Evolutionary conservation across 345 rosid species (phyloP), one percentile per base, ranked within the genome.

Genomic region (Salix viminalis): DNA sequence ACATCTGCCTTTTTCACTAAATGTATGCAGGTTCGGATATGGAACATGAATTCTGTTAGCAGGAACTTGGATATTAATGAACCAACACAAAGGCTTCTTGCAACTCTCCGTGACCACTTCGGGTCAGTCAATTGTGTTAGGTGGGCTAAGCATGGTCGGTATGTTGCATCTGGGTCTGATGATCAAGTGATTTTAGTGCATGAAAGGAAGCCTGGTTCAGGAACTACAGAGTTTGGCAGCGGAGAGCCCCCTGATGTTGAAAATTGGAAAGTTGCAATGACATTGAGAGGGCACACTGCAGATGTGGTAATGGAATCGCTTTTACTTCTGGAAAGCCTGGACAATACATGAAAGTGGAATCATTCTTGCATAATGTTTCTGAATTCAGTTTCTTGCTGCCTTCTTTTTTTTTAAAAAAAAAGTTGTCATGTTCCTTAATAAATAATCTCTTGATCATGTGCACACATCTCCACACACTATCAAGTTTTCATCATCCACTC

Each of bases 71-170:
- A 83, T 81, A 80, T 83, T 64, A 81, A 83, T 71, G 99, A 91
- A 75, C 77, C 91, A 56, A 81, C 84, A 39, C 89, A 88, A 75
- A 85, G 93, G 88, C 97, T 96, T 81, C 94, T 96, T 32, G 99
- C 99, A 68, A 96, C 96, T 65, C 91, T 94, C 39, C 97, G 97
- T 18, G 99, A 94, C 84, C 99, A 96, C 80, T 96, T 94, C 83
- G 99, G 99, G 48, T 96, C 97, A 12, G 99, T 96, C n/a, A 96
- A 96, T 83, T 96, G 99, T 81, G 94, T 96, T 76, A 87, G 99
- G 83, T 96, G 99, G 98, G 98, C 99, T 42, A 96, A 94, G 88
- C 94, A 94, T 76, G 91, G 98, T 18, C 85, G 97, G 64, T 90
- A 82, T 73, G 84, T 96, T 72, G 99, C 98, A 67, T 94, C 99